Conservation (phyloP, 2,329 filamentous ascomycete genomes). For the Ramularia collo-cygni region DNA sequence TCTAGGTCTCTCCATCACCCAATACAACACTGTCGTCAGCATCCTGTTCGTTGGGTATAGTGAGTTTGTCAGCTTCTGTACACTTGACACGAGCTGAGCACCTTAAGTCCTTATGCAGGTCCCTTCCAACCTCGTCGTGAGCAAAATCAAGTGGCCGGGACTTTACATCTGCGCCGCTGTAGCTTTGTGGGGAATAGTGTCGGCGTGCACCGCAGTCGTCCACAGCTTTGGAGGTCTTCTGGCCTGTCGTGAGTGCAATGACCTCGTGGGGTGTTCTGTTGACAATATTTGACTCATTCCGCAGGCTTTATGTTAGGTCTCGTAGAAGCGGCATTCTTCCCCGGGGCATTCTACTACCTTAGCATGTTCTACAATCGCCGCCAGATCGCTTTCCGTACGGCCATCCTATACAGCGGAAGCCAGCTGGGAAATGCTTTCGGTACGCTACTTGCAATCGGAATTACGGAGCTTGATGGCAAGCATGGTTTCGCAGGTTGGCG, state of each 20-base stretch:
- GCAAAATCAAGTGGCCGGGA: conserved; percentile 35
- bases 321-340: conserved; percentile 30
- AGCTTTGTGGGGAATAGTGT: conserved; percentile 29
- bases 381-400: conserved; percentile 34
- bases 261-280: too few species aligned
- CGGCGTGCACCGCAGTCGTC: conserved; percentile 32
- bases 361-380: conserved; percentile 37
- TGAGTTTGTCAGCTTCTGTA: too few species aligned
- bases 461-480: conserved; percentile 23
- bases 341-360: conserved; percentile 38
- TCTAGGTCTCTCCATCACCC: conserved; percentile 11
- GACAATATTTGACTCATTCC: too few species aligned
- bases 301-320: conserved; percentile 29
- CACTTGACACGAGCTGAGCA: too few species aligned
- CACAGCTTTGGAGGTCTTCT: conserved; percentile 31
- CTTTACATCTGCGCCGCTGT: conserved; percentile 35
- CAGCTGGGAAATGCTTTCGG: conserved; percentile 28
- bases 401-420: conserved; percentile 33
- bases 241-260: conserved; percentile 22
- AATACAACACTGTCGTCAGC: conserved; percentile 21
- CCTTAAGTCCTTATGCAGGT: conserved; percentile 33
- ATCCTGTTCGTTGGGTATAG: conserved; percentile 24
- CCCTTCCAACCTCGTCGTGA: conserved; percentile 40
- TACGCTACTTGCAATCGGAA: conserved; percentile 17
- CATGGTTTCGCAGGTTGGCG: conserved; percentile 30